These are phyloP conservation scores for Uncinocarpus reesii DNA, from an alignment of 2,329 filamentous ascomycete genomes.

Conservation along the genomic window DNA sequence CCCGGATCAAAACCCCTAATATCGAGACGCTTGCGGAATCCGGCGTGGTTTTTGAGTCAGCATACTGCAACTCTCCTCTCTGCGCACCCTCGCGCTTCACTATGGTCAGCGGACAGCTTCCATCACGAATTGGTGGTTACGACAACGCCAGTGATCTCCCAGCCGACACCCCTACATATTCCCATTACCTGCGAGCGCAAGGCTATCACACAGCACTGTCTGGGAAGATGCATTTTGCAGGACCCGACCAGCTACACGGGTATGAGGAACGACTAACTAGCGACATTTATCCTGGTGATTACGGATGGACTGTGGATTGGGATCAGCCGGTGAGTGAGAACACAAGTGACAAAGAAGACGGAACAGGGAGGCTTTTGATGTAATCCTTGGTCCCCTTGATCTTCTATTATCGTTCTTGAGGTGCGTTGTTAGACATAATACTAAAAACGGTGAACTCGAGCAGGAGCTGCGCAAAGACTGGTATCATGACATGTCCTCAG, in stretches of 20 bases:
- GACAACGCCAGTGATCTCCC: constrained; percentile 81
- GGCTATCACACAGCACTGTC: constrained; percentile 86
- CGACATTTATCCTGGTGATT: constrained; percentile 90
- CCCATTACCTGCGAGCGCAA: constrained; percentile 74
- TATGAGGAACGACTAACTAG: constrained; percentile 89
- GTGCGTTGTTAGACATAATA: not conserved
- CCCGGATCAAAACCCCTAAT: constrained; percentile 85
- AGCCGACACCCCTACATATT: constrained; percentile 80
- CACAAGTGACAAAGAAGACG: not conserved
- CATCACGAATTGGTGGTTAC: constrained; percentile 82
- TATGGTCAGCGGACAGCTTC: constrained; percentile 84
- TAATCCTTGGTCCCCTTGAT: constrained; percentile 6
- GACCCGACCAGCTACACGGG: constrained; percentile 78
- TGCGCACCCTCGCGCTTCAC: constrained; percentile 89
- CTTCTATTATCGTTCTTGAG: not conserved
- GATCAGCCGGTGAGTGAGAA: constrained; percentile 56
- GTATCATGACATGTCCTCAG: constrained; percentile 94
- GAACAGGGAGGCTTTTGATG: constrained; percentile 4
- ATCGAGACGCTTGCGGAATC: constrained; percentile 70
- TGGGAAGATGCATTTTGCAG: constrained; percentile 91
- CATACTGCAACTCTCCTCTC: constrained; percentile 87
- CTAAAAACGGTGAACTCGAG: not conserved
- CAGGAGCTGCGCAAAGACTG: constrained; percentile 62
- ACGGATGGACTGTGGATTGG: constrained; percentile 94
- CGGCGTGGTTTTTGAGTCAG: constrained; percentile 83